Base-by-base conservation (phyloP, 2,329 filamentous ascomycete species). In the Monosporascus ibericus region DNA sequence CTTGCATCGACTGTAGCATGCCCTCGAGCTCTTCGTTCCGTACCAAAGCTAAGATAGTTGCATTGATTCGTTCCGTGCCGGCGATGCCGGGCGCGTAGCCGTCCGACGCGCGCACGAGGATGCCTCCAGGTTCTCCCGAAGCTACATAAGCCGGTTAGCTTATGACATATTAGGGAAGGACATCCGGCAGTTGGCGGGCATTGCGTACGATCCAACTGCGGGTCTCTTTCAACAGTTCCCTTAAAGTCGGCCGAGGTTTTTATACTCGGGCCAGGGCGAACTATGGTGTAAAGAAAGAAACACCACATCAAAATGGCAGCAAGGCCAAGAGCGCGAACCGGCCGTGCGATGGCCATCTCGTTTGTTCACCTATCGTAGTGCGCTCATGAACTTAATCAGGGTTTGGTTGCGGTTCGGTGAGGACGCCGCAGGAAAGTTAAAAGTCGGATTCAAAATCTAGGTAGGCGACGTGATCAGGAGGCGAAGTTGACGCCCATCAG, bases 11-110 rank as follows among this genome's bases (percentile, higher is more conserved):
- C 66, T 86, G 82, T 25, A 97, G 76, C 77, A 99, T 88, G 47
- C 87, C 88, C 22, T 84, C 74, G 27, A 96, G 75, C 75, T 99
- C 94, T 67, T 89, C 85, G 66, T 99, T 99, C 56, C 94, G 86
- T 52, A 99, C 94, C 38, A 99, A 81, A 22, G 91, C 88, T 60
- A 99, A 80, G 52, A 99, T 79, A 4, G 94, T 97, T 54, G 94
- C 94, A 70, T 95, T 94, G 70, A 96, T 94, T 66, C 94, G 89
- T 60, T 87, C 85, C 49, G 87, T 88, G 56, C 90, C 82, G 49
- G 81, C 75, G 64, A 87, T 86, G 65, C 90, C 82, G 49, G 88
- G 84, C 49, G 83, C 82, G 71, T 97, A 97, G 64, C 87, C 86
- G 60, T 88, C 77, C 51, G 85, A 85, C 36, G 86, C 83, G 69